phyloP scores from a whole-genome alignment of 2,329 filamentous ascomycete species.

The Hortaea werneckii region DNA sequence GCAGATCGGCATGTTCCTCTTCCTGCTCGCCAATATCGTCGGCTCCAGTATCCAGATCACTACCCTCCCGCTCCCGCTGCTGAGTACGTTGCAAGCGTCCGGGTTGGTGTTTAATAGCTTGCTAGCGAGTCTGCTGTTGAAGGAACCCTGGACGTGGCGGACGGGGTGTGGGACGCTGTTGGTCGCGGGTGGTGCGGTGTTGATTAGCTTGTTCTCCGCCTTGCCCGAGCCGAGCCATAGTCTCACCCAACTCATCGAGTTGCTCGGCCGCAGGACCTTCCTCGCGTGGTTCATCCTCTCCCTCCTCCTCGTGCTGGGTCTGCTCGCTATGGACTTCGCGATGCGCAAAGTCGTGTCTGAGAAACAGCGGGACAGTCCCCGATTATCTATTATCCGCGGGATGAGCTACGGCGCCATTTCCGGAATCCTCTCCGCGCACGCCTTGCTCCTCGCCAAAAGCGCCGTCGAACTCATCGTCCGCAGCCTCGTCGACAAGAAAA shows the following conservation, averaged over 20 bases:
- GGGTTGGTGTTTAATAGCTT: slow-evolving; percentile 98
- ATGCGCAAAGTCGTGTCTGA: slow-evolving; percentile 21
- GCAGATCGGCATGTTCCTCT: slow-evolving; percentile 96
- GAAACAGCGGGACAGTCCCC: slow-evolving; percentile 22
- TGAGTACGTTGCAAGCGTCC: slow-evolving; percentile 90
- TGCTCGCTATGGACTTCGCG: slow-evolving; percentile 51
- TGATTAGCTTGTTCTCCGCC: slow-evolving; percentile 90
- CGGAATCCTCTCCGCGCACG: slow-evolving; percentile 88
- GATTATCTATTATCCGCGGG: slow-evolving; percentile 58
- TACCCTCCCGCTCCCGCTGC: slow-evolving; percentile 81
- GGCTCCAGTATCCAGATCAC: slow-evolving; percentile 97
- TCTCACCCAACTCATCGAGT: slow-evolving; percentile 65
- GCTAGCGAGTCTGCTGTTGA: slow-evolving; percentile 84
- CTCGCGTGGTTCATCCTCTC: slow-evolving; percentile 83
- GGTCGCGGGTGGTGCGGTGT: slow-evolving; percentile 74
- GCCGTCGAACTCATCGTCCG: slow-evolving; percentile 87
- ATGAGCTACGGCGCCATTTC: slow-evolving; percentile 79
- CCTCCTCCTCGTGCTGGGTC: slow-evolving; percentile 58
- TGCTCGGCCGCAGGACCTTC: slow-evolving; percentile 67
- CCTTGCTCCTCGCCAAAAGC: slow-evolving; percentile 85
- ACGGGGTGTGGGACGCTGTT: slow-evolving; percentile 84
- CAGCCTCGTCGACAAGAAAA: slow-evolving; percentile 73
- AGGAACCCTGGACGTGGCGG: slow-evolving; percentile 88
- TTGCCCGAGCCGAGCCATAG: slow-evolving; percentile 88
- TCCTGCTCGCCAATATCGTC: slow-evolving; percentile 85